phyloP scores from a whole-genome alignment of 2,329 filamentous ascomycete species.

The Cercospora beticola region DNA sequence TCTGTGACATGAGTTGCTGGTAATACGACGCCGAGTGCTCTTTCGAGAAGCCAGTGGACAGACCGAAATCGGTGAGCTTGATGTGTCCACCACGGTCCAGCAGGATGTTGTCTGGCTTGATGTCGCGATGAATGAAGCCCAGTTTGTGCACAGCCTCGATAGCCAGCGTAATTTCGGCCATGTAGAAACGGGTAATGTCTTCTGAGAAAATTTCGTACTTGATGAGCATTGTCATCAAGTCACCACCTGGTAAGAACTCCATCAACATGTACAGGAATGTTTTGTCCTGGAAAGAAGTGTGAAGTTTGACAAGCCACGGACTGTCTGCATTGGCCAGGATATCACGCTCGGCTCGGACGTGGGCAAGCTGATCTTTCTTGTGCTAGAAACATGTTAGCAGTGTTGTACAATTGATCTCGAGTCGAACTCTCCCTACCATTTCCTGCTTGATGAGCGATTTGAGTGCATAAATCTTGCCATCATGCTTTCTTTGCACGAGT shows the following conservation, averaged over 20 bases:
- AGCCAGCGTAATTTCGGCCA: constrained; percentile 96
- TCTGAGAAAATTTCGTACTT: constrained; percentile 99
- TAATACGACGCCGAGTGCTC: constrained; percentile 98
- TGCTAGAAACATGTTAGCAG: constrained; percentile 53
- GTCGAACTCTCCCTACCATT: constrained; percentile 60
- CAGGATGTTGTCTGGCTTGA: constrained; percentile 98
- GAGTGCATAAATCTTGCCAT: constrained; percentile 96
- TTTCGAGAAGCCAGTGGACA: constrained; percentile 97
- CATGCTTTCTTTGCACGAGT: constrained; percentile 91
- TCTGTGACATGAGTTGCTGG: constrained; percentile 79
- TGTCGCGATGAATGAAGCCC: constrained; percentile 98
- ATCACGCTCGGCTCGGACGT: constrained; percentile 95
- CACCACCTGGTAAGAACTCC: constrained; percentile 97
- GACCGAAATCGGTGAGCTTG: constrained; percentile 95
- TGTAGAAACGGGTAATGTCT: constrained; percentile 98
- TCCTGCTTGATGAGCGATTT: constrained; percentile 98
- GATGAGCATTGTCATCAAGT: constrained; percentile 99
- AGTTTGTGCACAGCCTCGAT: constrained; percentile 98
- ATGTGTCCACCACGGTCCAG: constrained; percentile 94
- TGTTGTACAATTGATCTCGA: background rate
- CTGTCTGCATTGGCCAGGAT: constrained; percentile 99
- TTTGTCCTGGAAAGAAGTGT: constrained; percentile 94
- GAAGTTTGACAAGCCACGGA: constrained; percentile 97
- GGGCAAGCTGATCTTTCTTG: constrained; percentile 96
- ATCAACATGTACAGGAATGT: constrained; percentile 99